Evolutionary conservation across 164 flowering plant species (phyloP).

Genomic region (Annona squamosa): DNA sequence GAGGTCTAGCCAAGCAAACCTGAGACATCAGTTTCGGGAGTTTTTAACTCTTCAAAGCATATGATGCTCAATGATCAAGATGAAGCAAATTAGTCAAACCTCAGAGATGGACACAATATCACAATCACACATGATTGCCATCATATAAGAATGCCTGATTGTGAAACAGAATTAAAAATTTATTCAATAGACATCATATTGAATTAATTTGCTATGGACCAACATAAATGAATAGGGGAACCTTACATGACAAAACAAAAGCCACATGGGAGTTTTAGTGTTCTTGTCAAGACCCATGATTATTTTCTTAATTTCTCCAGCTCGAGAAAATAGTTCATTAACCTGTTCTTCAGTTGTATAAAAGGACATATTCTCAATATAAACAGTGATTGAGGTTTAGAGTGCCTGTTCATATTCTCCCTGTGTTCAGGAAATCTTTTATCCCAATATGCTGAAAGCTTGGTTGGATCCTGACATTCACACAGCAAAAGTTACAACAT

Average conservation of each 20-base stretch:
- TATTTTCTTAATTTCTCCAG: slow-evolving; percentile 90
- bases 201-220: no score
- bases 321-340: slow-evolving; percentile 86
- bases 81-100: no score
- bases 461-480: slow-evolving; percentile 55
- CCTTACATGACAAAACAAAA: slow-evolving; percentile 89
- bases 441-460: slow-evolving; percentile 85
- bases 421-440: slow-evolving; percentile 78
- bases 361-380: slow-evolving; percentile 91
- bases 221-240: background rate
- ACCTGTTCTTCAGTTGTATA: slow-evolving; percentile 97
- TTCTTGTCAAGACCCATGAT: slow-evolving; percentile 98
- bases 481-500: background rate
- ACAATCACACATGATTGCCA: no score
- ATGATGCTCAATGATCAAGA: background rate
- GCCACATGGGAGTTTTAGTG: slow-evolving; percentile 95
- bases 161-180: no score
- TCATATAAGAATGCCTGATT: no score
- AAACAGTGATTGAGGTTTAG: slow-evolving; percentile 60
- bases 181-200: no score
- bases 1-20: background rate
- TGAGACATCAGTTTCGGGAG: background rate
- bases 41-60: background rate
- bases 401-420: slow-evolving; percentile 88
- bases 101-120: no score